Conservation (phyloP, 192 early-diverging fungal species). For the Entrophospora sp. region DNA sequence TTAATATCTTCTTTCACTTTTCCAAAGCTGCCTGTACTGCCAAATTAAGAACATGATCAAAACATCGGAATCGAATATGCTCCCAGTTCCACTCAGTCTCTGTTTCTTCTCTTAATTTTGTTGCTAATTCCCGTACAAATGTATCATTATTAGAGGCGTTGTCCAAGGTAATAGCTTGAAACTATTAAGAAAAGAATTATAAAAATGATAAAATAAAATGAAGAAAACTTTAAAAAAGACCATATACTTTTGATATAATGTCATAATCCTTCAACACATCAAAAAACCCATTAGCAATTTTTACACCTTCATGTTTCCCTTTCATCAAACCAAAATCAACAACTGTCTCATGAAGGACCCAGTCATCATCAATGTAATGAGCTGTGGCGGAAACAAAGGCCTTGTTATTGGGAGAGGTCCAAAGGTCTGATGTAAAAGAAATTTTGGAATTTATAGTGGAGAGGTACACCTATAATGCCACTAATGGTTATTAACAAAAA, state of each 20-base stretch:
- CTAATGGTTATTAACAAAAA: neutral
- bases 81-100: neutral
- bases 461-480: neutral
- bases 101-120: neutral
- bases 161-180: neutral
- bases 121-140: neutral
- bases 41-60: neutral
- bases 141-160: neutral
- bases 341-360: neutral
- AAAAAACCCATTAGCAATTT: neutral
- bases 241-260: neutral
- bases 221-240: neutral
- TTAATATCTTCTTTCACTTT: neutral
- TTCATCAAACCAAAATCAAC: neutral
- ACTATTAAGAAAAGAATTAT: neutral
- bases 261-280: neutral
- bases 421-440: neutral
- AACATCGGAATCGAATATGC: neutral
- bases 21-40: neutral
- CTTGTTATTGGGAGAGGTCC: neutral
- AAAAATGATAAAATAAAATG: neutral
- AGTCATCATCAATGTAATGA: neutral
- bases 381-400: neutral
- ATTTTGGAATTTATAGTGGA: neutral
- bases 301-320: neutral